These are phyloP conservation scores for Talaromyces atroroseus DNA, from an alignment of 2,329 filamentous ascomycete genomes.

Conservation along the genomic window DNA sequence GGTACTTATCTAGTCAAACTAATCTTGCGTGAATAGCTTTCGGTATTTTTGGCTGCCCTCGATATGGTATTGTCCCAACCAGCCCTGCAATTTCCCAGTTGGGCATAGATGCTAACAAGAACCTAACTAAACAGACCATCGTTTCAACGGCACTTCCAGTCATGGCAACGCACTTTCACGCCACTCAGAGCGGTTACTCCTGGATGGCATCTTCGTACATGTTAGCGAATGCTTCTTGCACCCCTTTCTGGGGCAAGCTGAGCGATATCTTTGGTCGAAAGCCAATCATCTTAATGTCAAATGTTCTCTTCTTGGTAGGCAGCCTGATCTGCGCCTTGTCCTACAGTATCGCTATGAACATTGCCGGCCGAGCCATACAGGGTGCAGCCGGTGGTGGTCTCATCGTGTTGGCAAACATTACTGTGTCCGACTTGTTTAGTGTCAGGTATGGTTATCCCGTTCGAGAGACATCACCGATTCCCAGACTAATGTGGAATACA, in stretches of 20 bases:
- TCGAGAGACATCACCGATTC: neutral
- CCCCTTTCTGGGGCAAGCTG: conserved; percentile 58
- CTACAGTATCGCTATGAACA: conserved; percentile 56
- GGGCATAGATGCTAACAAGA: neutral
- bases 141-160: conserved; percentile 42
- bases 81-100: neutral
- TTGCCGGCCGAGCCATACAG: conserved; percentile 57
- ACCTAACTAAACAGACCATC: conserved; percentile 29
- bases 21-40: conserved; percentile 35
- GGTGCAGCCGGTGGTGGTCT: conserved; percentile 60
- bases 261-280: conserved; percentile 65
- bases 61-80: conserved; percentile 44
- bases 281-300: conserved; percentile 55
- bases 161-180: conserved; percentile 39
- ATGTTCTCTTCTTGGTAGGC: conserved; percentile 57
- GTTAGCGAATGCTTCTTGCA: conserved; percentile 43
- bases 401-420: conserved; percentile 59
- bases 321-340: conserved; percentile 57
- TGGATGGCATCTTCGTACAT: conserved; percentile 47
- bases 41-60: conserved; percentile 55
- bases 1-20: neutral
- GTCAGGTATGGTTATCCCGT: conserved; percentile 40
- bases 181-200: conserved; percentile 41
- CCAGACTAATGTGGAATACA: conserved; percentile 15
- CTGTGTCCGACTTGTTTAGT: conserved; percentile 59